A percentile compares a stretch with the other conserved stretches of the same genome.
These are phyloP conservation scores for Margaritispora aquatica DNA, from an alignment of 495 filamentous ascomycete species.

Conservation along the genomic window DNA sequence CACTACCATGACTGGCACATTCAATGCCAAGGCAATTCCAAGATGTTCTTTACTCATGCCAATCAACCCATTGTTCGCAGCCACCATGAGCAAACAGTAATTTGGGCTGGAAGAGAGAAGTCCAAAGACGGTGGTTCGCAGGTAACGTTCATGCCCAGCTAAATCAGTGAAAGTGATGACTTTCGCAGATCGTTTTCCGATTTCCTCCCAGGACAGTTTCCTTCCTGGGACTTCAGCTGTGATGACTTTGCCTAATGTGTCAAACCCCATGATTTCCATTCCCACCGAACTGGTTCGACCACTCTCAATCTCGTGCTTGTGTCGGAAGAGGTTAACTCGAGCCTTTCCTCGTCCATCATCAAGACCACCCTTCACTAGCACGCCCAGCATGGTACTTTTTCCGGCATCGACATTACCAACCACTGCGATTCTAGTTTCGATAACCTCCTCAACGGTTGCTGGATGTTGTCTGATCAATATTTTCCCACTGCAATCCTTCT, in stretches of 20 bases:
- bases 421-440: constrained; percentile 94
- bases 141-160: constrained; percentile 91
- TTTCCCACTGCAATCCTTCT: constrained; percentile 71
- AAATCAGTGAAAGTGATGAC: constrained; percentile 96
- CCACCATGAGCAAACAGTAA: constrained; percentile 97
- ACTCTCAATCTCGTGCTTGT: constrained; percentile 96
- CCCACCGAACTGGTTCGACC: constrained; percentile 94
- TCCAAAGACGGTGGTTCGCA: constrained; percentile 95
- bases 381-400: constrained; percentile 94
- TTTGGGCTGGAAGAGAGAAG: constrained; percentile 92
- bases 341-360: constrained; percentile 94
- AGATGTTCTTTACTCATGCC: constrained; percentile 99
- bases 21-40: constrained; percentile 88
- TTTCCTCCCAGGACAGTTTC: constrained; percentile 95
- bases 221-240: constrained; percentile 73
- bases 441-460: constrained; percentile 72
- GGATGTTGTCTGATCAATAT: constrained; percentile 74
- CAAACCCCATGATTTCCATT: constrained; percentile 99
- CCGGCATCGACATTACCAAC: constrained; percentile 97
- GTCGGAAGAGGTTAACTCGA: constrained; percentile 92
- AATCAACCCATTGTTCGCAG: constrained; percentile 93
- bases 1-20: constrained; percentile 97
- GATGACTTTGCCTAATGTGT: constrained; percentile 80
- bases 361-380: constrained; percentile 89
- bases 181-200: constrained; percentile 90